Evolutionary conservation across 768 basidiomycete species (phyloP), one percentile per base, ranked within the genome.

Genomic region (Lactarius hatsudake): DNA sequence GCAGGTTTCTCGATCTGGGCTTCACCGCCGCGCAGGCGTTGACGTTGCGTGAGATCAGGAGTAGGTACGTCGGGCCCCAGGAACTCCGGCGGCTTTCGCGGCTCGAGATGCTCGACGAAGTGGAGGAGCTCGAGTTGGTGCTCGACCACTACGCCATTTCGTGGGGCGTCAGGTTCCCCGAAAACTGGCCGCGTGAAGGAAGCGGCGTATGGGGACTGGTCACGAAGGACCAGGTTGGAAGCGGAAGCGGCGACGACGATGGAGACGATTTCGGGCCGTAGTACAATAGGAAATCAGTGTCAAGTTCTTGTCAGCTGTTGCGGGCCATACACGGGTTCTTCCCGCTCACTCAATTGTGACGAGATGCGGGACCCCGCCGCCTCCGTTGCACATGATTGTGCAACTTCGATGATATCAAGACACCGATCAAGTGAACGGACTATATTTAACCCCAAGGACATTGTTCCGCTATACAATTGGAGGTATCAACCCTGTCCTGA

Each of bases 121-220:
- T 94, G 10, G 96, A 99, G 76, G 96, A 98, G 77, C 82, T 99
- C 23, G 90, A 95, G 65, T 83, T 99, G 5, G 91, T 98, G 1
- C 79, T 97, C 36, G 82, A 82, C 2, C 96, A 98, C 74, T 98
- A 98, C 76, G 93, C 89, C 17, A 84, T 98, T 62, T 87, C 89
- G 0, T 98, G 94, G 94, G 86, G 82, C 15, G n/a, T 71, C 15
- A 73, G 71, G 53, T 54, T 72, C 5, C 70, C 74, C 3, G 34
- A 59, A 9, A 55, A 62, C 20, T 56, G 54, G 62, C 26, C 26
- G n/a, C 58, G 20, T 36, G 56, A 42, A 13, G 55, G 53, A 15
- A 32, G 42, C 10, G 30, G 36, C 8, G 42, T 42, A 10, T 69
- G 66, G 66, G 66, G 62, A 17, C 58, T 67, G n/a, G 42, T 63